Percentiles rank a stretch among this genome's conserved stretches.
Conservation (phyloP, 352 stramenopile genomes). For the Globisporangium irregulare region DNA sequence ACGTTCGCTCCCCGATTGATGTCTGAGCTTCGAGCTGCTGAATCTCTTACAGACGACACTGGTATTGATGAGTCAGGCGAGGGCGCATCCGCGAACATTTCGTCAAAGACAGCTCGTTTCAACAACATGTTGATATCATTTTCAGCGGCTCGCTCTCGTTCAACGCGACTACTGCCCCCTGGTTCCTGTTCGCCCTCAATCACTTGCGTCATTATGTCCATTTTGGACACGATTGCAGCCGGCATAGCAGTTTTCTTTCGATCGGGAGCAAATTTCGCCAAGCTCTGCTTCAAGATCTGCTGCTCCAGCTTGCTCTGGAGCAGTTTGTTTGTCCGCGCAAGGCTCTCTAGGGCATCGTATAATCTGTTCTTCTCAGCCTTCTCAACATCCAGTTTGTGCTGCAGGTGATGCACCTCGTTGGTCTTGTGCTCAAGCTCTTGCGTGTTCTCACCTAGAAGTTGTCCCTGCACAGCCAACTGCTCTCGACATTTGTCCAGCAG, state of each 20-base stretch:
- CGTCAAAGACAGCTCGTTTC: conserved; percentile 5
- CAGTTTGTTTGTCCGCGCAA: conserved; percentile 59
- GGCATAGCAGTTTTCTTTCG: conserved; percentile 17
- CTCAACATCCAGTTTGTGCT: conserved; percentile 32
- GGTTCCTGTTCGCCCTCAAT: background rate
- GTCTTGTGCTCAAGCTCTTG: conserved; percentile 59
- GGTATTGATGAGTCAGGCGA: background rate
- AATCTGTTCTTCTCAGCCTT: conserved; percentile 30
- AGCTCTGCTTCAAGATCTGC: conserved; percentile 64
- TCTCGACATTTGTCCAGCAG: conserved; percentile 44
- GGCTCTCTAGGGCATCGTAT: conserved; percentile 41
- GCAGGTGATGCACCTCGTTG: conserved; percentile 39
- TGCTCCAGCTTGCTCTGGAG: conserved; percentile 59
- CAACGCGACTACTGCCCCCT: too few species aligned
- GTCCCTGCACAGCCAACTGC: conserved; percentile 51
- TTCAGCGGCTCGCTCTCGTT: background rate
- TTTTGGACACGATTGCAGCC: conserved; percentile 1
- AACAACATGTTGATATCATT: background rate
- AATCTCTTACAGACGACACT: background rate
- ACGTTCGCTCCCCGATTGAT: background rate
- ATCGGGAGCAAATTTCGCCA: conserved; percentile 26
- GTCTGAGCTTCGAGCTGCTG: background rate
- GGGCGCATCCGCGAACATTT: background rate
- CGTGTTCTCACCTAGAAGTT: conserved; percentile 54
- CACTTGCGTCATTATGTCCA: background rate